Conservation (phyloP, 2,329 filamentous ascomycete genomes). For the Sclerotinia minor region DNA sequence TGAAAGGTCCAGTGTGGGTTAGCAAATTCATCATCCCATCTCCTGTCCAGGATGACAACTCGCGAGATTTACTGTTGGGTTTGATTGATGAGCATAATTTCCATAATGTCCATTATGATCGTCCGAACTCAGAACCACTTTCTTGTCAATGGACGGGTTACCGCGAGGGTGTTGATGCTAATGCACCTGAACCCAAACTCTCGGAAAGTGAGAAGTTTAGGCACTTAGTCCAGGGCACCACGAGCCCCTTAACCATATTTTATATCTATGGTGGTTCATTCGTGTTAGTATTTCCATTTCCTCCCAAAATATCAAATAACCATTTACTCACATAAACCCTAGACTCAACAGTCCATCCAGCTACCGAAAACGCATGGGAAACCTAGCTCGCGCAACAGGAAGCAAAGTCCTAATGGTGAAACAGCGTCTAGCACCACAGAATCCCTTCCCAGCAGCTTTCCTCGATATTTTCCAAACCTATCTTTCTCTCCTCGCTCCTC, state of each 20-base stretch:
- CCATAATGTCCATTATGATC: constrained; percentile 5
- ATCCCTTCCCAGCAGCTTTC: constrained; percentile 14
- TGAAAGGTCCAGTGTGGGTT: not conserved
- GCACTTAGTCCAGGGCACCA: not conserved
- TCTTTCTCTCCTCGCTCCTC: constrained; percentile 1
- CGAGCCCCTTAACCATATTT: not conserved
- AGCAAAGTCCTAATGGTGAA: not conserved
- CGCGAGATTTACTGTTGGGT: not conserved
- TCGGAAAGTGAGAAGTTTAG: not conserved
- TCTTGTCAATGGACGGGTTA: not conserved
- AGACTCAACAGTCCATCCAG: not conserved
- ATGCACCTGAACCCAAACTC: not conserved
- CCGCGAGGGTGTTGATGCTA: not conserved
- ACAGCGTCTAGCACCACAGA: constrained; percentile 9
- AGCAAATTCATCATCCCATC: constrained; percentile 3
- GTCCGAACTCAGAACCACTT: not conserved
- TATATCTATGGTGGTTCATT: constrained; percentile 4
- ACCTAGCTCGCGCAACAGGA: not conserved
- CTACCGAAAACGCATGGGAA: not conserved
- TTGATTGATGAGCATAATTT: not conserved
- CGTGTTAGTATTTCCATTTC: not conserved
- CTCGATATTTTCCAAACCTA: constrained; percentile 11
- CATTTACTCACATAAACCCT: not conserved
- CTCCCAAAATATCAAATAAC: not conserved
- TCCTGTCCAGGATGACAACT: constrained; percentile 1